phyloP scores from a whole-genome alignment of 768 basidiomycete genomes.

The Calocera cornea region DNA sequence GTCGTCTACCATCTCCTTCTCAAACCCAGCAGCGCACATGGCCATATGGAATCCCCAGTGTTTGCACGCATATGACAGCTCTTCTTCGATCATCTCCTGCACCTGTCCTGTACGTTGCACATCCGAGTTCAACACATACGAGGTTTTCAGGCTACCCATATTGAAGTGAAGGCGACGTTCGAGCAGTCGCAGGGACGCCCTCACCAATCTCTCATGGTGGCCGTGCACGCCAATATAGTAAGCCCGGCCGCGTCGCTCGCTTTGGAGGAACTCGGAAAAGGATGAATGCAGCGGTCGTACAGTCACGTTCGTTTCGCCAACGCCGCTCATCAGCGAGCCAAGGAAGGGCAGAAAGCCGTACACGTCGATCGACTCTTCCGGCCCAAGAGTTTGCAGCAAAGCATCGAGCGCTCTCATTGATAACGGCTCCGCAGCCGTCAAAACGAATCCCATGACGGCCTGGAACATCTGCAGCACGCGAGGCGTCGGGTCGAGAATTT shows the following conservation, averaged over 20 bases:
- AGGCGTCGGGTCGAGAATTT: neutral
- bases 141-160: neutral
- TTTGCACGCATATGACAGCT: neutral
- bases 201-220: neutral
- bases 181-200: neutral
- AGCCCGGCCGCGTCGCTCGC: neutral
- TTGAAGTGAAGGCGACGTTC: neutral
- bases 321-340: neutral
- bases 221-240: neutral
- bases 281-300: neutral
- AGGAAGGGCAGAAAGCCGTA: neutral
- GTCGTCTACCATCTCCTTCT: neutral
- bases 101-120: neutral
- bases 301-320: neutral
- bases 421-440: neutral
- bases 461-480: slow-evolving; percentile 2
- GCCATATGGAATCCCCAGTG: neutral
- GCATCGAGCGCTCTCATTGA: neutral
- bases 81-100: neutral
- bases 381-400: neutral
- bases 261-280: neutral
- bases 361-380: neutral
- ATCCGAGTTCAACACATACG: neutral
- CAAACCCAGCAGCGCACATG: neutral
- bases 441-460: neutral